These are phyloP conservation scores for Umbelopsis isabellina DNA, from an alignment of 192 early-diverging fungal species.

Conservation along the genomic window DNA sequence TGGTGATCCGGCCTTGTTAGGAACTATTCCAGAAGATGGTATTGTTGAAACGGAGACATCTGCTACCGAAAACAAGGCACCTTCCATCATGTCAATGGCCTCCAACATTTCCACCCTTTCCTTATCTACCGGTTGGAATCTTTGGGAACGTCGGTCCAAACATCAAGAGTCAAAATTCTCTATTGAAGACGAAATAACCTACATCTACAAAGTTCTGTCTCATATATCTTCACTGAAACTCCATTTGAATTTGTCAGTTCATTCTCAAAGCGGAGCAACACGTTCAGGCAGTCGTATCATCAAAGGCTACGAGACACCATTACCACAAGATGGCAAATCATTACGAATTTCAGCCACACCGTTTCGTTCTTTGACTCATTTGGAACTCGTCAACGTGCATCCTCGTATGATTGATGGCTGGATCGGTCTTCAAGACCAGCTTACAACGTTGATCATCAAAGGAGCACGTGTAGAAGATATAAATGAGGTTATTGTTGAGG, in stretches of 20 bases:
- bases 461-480: slow-evolving; percentile 51
- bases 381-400: slow-evolving; percentile 55
- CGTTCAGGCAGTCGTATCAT: slow-evolving; percentile 35
- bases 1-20: slow-evolving; percentile 29
- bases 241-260: slow-evolving; percentile 30
- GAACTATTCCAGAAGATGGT: slow-evolving; percentile 28
- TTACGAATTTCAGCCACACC: slow-evolving; percentile 37
- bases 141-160: slow-evolving; percentile 36
- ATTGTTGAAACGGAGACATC: slow-evolving; percentile 40
- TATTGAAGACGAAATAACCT: slow-evolving; percentile 51
- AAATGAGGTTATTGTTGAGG: slow-evolving; percentile 46
- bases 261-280: slow-evolving; percentile 29
- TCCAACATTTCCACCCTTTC: slow-evolving; percentile 42
- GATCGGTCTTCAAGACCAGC: slow-evolving; percentile 44
- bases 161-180: slow-evolving; percentile 17
- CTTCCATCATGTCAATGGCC: slow-evolving; percentile 46
- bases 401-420: slow-evolving; percentile 49
- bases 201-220: slow-evolving; percentile 52
- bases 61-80: slow-evolving; percentile 43
- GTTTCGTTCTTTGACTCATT: slow-evolving; percentile 48
- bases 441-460: slow-evolving; percentile 49
- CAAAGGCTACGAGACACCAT: slow-evolving; percentile 29
- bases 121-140: slow-evolving; percentile 32
- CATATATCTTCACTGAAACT: slow-evolving; percentile 48
- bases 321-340: slow-evolving; percentile 32